phyloP scores from a whole-genome alignment of 2,329 filamentous ascomycete genomes.

The Knufia petricola region DNA sequence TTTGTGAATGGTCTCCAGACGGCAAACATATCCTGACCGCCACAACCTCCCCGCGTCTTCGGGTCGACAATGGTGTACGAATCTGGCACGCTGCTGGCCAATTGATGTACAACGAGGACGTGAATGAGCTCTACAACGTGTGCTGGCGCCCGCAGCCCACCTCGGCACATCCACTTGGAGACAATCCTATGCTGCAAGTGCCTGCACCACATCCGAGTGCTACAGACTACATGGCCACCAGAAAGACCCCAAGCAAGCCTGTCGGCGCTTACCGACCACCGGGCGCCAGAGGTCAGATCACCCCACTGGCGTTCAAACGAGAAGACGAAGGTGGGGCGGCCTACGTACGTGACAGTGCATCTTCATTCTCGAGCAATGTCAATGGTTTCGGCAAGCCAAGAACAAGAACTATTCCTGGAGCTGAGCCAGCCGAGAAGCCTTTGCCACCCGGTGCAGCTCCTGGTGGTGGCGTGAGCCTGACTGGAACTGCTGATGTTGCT shows the following conservation, averaged over 20 bases:
- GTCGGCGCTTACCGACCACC: constrained; percentile 95
- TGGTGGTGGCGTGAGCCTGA: constrained; percentile 56
- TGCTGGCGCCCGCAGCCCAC: constrained; percentile 70
- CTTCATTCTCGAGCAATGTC: constrained; percentile 50
- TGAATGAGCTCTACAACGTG: constrained; percentile 87
- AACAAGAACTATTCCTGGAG: constrained; percentile 75
- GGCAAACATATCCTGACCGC: constrained; percentile 92
- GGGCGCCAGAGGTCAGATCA: constrained; percentile 77
- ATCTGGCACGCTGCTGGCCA: constrained; percentile 85
- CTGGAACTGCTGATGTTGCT: constrained; percentile 52
- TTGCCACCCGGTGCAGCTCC: constrained; percentile 60
- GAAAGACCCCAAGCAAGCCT: constrained; percentile 92
- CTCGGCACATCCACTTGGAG: constrained; percentile 51
- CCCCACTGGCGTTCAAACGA: constrained; percentile 89
- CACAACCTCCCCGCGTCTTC: constrained; percentile 88
- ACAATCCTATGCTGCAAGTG: constrained; percentile 59
- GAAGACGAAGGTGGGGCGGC: constrained; percentile 93
- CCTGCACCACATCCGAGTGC: constrained; percentile 78
- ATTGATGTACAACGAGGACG: constrained; percentile 91
- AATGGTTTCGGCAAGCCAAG: constrained; percentile 72
- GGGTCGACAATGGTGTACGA: constrained; percentile 92
- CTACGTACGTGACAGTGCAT: constrained; percentile 69
- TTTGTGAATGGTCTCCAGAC: constrained; percentile 96
- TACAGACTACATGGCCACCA: constrained; percentile 66
- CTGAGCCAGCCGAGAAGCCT: constrained; percentile 56